Evolutionary conservation across 345 rosid genomes (phyloP).

Genomic region (Laguncularia racemosa): DNA sequence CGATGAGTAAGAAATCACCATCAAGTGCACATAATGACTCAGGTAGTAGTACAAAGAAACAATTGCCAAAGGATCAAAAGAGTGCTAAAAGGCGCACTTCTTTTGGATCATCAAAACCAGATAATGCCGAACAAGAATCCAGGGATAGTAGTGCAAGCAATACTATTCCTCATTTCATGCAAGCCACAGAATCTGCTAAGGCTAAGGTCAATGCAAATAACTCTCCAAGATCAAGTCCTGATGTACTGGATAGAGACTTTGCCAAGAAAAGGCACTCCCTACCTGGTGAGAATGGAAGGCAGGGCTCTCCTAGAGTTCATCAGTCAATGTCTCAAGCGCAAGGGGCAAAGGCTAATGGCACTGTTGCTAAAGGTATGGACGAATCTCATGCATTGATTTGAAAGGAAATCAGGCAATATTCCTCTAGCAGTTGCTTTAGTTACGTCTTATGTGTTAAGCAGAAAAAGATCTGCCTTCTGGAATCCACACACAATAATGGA

Average conservation of each 20-base stretch:
- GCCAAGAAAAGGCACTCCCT: constrained; percentile 84
- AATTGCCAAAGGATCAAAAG: constrained; percentile 54
- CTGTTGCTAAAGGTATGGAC: constrained; percentile 31
- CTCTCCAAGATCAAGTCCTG: constrained; percentile 96
- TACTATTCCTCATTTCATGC: constrained; percentile 95
- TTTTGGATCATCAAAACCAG: constrained; percentile 43
- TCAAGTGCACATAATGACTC: constrained; percentile 47
- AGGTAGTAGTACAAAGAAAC: constrained; percentile 37
- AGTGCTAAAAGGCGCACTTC: constrained; percentile 62
- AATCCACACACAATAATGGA: too few relatives aligned
- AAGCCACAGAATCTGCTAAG: constrained; percentile 86
- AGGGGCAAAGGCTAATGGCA: constrained; percentile 49
- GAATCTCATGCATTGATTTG: constrained; percentile 1
- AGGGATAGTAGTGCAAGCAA: constrained; percentile 59
- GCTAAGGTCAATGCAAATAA: constrained; percentile 71
- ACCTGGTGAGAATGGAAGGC: constrained; percentile 79
- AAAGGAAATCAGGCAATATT: constrained; percentile 1
- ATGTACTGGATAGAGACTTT: constrained; percentile 71
- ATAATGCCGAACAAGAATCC: constrained; percentile 54
- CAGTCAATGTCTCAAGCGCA: constrained; percentile 55
- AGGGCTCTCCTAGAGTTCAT: constrained; percentile 78
- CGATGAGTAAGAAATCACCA: constrained; percentile 50
- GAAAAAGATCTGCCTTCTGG: too few relatives aligned
- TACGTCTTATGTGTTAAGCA: too few relatives aligned
- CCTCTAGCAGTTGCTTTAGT: not conserved